Conservation (phyloP, 441 rosid species). For the Gossypium lobatum region DNA sequence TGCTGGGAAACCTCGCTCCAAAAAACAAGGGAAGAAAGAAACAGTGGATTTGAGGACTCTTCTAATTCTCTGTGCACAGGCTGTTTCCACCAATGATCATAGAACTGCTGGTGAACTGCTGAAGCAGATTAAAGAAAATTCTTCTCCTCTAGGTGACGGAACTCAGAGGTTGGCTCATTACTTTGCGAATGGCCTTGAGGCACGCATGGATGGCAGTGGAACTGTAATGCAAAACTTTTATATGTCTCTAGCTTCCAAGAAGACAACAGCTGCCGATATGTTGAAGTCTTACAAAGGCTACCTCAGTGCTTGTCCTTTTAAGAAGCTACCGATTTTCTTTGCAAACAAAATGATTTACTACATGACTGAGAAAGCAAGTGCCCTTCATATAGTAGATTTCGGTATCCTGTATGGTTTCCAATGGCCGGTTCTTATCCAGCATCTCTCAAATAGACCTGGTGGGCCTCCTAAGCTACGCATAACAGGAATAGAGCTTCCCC, state of each 20-base stretch:
- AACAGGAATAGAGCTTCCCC: constrained; percentile 80
- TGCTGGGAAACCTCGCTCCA: constrained; percentile 26
- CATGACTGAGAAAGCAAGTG: constrained; percentile 40
- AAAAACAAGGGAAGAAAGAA: constrained; percentile 36
- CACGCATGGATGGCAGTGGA: constrained; percentile 61
- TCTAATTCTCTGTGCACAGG: constrained; percentile 63
- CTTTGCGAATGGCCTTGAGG: constrained; percentile 82
- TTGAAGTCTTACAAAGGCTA: constrained; percentile 57
- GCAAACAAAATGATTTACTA: constrained; percentile 40
- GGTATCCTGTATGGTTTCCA: constrained; percentile 75
- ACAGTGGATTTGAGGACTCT: constrained; percentile 65
- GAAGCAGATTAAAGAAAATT: constrained; percentile 56
- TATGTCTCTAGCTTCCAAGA: constrained; percentile 24
- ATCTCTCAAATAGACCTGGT: constrained; percentile 26
- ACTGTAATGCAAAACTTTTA: constrained; percentile 28
- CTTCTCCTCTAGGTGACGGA: constrained; percentile 60
- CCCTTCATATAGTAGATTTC: constrained; percentile 69
- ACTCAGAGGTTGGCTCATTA: constrained; percentile 75
- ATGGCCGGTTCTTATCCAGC: constrained; percentile 74
- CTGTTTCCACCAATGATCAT: constrained; percentile 46
- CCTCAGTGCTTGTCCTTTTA: constrained; percentile 49
- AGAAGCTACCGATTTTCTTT: constrained; percentile 44
- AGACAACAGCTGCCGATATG: constrained; percentile 44
- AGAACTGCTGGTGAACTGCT: constrained; percentile 55
- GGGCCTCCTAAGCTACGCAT: constrained; percentile 63